Conservation (phyloP, 2,329 filamentous ascomycete species). For the Cladophialophora psammophila region DNA sequence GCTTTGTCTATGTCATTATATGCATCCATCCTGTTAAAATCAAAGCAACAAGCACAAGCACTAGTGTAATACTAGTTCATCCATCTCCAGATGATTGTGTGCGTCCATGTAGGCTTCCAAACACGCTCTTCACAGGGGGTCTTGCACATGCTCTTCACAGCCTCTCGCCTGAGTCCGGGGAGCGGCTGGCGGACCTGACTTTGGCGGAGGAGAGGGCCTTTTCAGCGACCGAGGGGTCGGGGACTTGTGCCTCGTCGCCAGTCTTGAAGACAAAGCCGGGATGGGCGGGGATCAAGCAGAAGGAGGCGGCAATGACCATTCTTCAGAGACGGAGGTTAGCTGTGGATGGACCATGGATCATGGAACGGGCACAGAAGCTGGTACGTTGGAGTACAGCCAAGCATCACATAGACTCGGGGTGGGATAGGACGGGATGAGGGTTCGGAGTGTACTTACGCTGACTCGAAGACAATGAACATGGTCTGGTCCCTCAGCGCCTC, state of each 20-base stretch:
- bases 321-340: background rate
- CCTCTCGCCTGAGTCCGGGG: background rate
- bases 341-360: background rate
- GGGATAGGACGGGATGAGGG: background rate
- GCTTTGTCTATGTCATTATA: no score
- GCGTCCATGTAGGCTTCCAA: no score
- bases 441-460: conserved; percentile 18
- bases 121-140: background rate
- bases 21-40: no score
- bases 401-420: no score
- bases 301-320: conserved; percentile 19
- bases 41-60: no score
- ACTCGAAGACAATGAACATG: conserved; percentile 66
- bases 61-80: no score
- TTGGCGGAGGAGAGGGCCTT: background rate
- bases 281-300: conserved; percentile 29
- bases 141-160: background rate
- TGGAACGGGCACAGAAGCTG: no score
- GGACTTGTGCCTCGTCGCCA: conserved; percentile 5
- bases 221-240: background rate
- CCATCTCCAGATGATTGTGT: no score
- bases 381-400: no score
- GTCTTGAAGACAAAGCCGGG: conserved; percentile 36
- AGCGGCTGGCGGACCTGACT: background rate
- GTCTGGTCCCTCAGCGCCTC: conserved; percentile 63